Base-by-base conservation (phyloP, 2,329 filamentous ascomycete genomes). In the Botryosphaeria dothidea region DNA sequence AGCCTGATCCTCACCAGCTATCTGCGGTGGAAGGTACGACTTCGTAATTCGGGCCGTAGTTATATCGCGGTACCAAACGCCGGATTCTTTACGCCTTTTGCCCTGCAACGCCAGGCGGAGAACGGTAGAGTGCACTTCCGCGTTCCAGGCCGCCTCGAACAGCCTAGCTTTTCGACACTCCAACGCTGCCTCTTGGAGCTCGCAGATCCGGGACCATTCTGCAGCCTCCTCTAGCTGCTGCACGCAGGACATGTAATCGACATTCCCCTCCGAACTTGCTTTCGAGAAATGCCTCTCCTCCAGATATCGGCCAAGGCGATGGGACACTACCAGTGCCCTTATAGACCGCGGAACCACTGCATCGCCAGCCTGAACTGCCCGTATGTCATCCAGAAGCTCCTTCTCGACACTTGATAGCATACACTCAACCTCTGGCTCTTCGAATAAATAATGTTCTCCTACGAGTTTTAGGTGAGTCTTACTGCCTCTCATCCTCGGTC, bases 61-160 rank as follows among this genome's bases (percentile, higher is more conserved):
- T 9, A 58, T 19, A 29, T 58, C 54, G 34, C 54, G 54, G 17
- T 43, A 58, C 54, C 54, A 58, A 21, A 58, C 54, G 21, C 54
- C 54, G 2, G 19, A 43, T 29, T 41, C 17, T 11, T 21, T 9
- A 21, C 54, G 54, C 21, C n/a, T 17, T 9, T 17, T 17, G 1
- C 49, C 29, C 11, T 29, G 21, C 21, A 45, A n/a, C 2, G 54
- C 61, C 9, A 66, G 41, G 34, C 57, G 61, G 29, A 66, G 60
- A 2, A 60, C 27, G n/a, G 17, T 25, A 8, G 65, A 56, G 56
- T 66, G 61, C n/a, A 66, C 61, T 17, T 49, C 57, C 17, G 41
- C 17, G 21, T 66, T 66, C 62, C 65, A 65, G 1, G 64, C 45
- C 17, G 65, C 41, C 27, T 65, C 62, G 46, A 56, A 48, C 9